Percentiles rank a stretch among this genome's conserved stretches.
Conservation (phyloP, 2,329 filamentous ascomycete species). For the Triangularia setosa region DNA sequence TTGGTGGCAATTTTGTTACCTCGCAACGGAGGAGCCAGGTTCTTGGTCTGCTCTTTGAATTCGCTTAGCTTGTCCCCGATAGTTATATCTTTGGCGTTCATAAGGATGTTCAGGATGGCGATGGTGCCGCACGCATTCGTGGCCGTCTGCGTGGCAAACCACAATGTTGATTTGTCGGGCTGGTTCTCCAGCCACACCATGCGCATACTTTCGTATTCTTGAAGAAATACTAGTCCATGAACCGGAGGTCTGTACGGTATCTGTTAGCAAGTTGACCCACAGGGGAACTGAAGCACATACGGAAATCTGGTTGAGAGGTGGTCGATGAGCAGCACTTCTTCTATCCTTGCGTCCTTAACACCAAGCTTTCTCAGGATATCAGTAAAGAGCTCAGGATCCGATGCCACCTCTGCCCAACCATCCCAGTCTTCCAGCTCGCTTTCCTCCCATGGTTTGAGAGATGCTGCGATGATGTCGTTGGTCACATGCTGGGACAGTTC, state of each 20-base stretch:
- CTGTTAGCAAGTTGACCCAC: neutral
- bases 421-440: constrained; percentile 60
- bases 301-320: constrained; percentile 61
- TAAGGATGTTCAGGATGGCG: constrained; percentile 86
- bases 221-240: constrained; percentile 86
- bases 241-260: constrained; percentile 57
- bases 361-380: constrained; percentile 77
- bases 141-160: constrained; percentile 83
- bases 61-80: constrained; percentile 66
- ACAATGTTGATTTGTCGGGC: constrained; percentile 57
- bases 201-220: constrained; percentile 49
- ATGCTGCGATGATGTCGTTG: constrained; percentile 26
- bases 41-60: constrained; percentile 70
- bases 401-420: constrained; percentile 82
- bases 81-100: constrained; percentile 67
- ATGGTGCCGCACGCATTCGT: constrained; percentile 85
- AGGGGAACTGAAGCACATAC: constrained; percentile 38
- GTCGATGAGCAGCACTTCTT: constrained; percentile 74
- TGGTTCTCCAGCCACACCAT: constrained; percentile 38
- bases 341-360: constrained; percentile 66
- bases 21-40: constrained; percentile 66
- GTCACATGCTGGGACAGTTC: neutral
- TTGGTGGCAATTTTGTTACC: constrained; percentile 74
- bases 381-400: constrained; percentile 84
- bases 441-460: constrained; percentile 44